Evolutionary conservation across 176 grass and related monocot genomes (phyloP).

Genomic region (Carex scoparia): DNA sequence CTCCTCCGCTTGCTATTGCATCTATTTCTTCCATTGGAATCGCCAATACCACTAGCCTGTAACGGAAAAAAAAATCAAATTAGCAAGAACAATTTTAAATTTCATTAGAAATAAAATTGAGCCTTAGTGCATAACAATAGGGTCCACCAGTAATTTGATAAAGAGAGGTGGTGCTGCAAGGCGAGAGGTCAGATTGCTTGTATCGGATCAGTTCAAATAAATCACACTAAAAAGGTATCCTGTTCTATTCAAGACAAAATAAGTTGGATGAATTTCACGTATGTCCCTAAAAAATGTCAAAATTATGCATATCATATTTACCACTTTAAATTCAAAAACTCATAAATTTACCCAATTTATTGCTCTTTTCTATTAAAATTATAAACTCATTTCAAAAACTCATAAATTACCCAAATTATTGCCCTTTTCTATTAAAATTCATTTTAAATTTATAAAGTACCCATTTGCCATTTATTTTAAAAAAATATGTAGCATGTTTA

Average conservation of each 20-base stretch:
- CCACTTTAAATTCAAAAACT: no score
- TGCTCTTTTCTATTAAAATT: no score
- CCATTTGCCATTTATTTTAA: no score
- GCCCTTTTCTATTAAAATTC: no score
- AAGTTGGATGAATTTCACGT: no score
- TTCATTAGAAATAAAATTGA: not conserved
- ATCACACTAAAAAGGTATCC: not conserved
- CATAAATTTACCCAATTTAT: no score
- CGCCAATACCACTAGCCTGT: not conserved
- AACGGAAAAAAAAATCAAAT: not conserved
- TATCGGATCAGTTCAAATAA: not conserved
- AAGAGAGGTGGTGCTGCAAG: not conserved
- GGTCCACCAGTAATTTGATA: not conserved
- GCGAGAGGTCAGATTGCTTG: not conserved
- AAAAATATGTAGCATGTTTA: no score
- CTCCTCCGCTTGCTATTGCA: constrained; percentile 11
- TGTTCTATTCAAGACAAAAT: not conserved
- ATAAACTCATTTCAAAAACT: no score
- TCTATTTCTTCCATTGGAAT: not conserved
- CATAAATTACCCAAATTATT: no score
- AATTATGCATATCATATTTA: no score
- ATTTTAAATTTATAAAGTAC: no score
- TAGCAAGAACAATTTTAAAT: not conserved
- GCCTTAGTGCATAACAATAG: not conserved
- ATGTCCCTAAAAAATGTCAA: no score